Evolutionary conservation across 2,329 filamentous ascomycete genomes (phyloP).

Genomic region (Coniochaeta sp.): DNA sequence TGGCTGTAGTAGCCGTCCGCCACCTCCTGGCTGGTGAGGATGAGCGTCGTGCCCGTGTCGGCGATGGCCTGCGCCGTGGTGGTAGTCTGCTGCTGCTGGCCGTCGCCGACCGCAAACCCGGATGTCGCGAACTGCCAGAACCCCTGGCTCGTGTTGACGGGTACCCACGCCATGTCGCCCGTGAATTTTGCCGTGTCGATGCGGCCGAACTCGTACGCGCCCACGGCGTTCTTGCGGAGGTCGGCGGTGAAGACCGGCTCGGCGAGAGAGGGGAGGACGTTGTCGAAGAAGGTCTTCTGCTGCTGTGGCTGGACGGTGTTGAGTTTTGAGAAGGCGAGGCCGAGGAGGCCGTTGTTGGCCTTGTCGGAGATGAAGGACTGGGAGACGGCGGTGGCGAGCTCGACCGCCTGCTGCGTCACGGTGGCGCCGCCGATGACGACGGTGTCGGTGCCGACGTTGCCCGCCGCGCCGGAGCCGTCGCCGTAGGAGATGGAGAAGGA

Average conservation of each 20-base stretch:
- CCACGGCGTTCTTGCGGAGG: slow-evolving; percentile 51
- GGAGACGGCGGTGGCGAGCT: slow-evolving; percentile 55
- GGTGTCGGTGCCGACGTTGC: slow-evolving; percentile 60
- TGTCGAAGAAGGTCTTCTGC: slow-evolving; percentile 71
- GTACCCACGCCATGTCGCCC: slow-evolving; percentile 54
- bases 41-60: slow-evolving; percentile 57
- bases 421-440: slow-evolving; percentile 61
- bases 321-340: slow-evolving; percentile 57
- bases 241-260: slow-evolving; percentile 66
- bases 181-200: slow-evolving; percentile 59
- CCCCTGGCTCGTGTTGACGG: slow-evolving; percentile 53
- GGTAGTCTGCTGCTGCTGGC: slow-evolving; percentile 25
- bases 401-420: slow-evolving; percentile 56
- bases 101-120: slow-evolving; percentile 46
- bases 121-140: slow-evolving; percentile 63
- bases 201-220: slow-evolving; percentile 67
- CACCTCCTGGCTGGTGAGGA: slow-evolving; percentile 49
- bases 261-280: slow-evolving; percentile 52
- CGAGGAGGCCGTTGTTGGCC: slow-evolving; percentile 62
- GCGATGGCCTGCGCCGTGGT: slow-evolving; percentile 42
- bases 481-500: slow-evolving; percentile 63
- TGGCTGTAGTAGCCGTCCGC: slow-evolving; percentile 41
- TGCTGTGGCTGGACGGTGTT: slow-evolving; percentile 56
- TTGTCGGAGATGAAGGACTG: slow-evolving; percentile 50
- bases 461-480: slow-evolving; percentile 56